These are phyloP conservation scores for Agaricus blazei DNA, from an alignment of 768 basidiomycete species.

Conservation along the genomic window DNA sequence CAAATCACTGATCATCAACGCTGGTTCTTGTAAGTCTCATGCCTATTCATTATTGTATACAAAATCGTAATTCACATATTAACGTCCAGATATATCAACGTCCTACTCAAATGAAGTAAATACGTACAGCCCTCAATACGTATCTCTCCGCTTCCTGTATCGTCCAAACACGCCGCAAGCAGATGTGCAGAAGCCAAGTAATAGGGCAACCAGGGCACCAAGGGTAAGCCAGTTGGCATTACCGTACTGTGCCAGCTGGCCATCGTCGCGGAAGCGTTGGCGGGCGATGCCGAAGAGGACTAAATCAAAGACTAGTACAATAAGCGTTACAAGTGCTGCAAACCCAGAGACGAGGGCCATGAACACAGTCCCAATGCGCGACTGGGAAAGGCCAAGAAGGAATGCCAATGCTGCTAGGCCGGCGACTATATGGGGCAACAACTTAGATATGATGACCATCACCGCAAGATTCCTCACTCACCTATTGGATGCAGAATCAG, in stretches of 20 bases:
- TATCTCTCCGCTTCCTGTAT: constrained; percentile 40
- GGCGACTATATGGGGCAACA: constrained; percentile 35
- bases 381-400: constrained; percentile 65
- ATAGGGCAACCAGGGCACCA: constrained; percentile 62
- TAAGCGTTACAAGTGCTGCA: constrained; percentile 59
- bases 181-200: constrained; percentile 62
- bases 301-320: constrained; percentile 77
- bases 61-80: too few relatives aligned
- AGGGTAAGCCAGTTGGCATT: constrained; percentile 84
- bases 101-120: too few relatives aligned
- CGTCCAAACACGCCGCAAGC: constrained; percentile 64
- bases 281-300: constrained; percentile 72
- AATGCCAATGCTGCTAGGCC: constrained; percentile 61
- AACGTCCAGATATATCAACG: too few relatives aligned
- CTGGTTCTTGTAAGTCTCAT: too few relatives aligned
- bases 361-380: constrained; percentile 68
- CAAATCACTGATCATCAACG: not conserved
- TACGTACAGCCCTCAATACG: constrained; percentile 15
- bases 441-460: constrained; percentile 1
- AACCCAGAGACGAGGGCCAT: constrained; percentile 69
- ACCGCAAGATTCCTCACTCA: constrained; percentile 22
- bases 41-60: too few relatives aligned
- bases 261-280: constrained; percentile 46
- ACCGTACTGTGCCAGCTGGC: constrained; percentile 53
- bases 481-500: constrained; percentile 82